These are phyloP conservation scores for Ambrosiella cleistominuta DNA, from an alignment of 2,329 filamentous ascomycete species.

Conservation along the genomic window DNA sequence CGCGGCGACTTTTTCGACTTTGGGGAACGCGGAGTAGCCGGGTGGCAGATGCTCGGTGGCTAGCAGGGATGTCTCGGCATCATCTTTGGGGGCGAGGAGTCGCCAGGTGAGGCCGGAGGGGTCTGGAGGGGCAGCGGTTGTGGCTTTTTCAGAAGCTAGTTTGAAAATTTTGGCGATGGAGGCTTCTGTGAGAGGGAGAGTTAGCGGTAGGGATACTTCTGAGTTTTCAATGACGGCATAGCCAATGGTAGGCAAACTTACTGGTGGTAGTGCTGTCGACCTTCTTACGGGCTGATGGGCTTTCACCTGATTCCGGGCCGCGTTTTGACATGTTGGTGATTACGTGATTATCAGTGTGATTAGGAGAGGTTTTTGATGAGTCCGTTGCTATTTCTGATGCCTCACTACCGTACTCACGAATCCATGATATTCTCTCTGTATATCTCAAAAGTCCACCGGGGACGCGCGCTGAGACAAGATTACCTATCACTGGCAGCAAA, in stretches of 20 bases:
- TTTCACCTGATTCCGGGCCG: too few species aligned
- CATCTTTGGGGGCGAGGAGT: conserved; percentile 38
- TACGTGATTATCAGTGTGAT: too few species aligned
- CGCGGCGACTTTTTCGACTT: conserved; percentile 45
- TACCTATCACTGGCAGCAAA: not conserved
- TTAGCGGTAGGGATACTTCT: not conserved
- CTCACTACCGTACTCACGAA: too few species aligned
- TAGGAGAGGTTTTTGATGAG: not conserved
- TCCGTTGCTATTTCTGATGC: not conserved
- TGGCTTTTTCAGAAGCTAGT: conserved; percentile 66
- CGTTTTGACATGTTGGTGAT: conserved; percentile 5
- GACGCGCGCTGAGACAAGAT: not conserved
- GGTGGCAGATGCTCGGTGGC: conserved; percentile 51
- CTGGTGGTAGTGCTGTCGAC: conserved; percentile 1
- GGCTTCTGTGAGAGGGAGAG: conserved; percentile 29
- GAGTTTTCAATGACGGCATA: not conserved
- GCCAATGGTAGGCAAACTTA: not conserved
- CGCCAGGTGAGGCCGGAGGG: conserved; percentile 33
- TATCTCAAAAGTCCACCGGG: too few species aligned
- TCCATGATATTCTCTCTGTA: too few species aligned
- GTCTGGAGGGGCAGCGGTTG: conserved; percentile 22
- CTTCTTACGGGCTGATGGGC: conserved; percentile 7
- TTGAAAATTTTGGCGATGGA: conserved; percentile 77
- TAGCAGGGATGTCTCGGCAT: conserved; percentile 42
- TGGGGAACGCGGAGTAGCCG: conserved; percentile 17